Percentiles rank a stretch among this genome's conserved stretches.
Conservation (phyloP, 257 asterid genomes). For the Orobanche coerulescens region DNA sequence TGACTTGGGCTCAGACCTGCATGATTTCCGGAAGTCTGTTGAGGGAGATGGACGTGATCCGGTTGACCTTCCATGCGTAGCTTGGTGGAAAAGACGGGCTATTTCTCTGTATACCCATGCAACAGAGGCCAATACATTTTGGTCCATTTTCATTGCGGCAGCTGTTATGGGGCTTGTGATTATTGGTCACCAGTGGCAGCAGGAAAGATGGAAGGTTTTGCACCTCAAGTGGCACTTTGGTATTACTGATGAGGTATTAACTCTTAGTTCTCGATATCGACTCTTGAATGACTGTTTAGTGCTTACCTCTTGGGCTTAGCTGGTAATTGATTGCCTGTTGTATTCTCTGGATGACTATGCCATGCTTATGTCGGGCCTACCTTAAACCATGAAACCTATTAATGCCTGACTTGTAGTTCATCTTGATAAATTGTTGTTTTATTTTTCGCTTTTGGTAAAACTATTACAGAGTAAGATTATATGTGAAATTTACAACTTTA, state of each 20-base stretch:
- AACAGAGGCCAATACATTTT: slow-evolving; percentile 57
- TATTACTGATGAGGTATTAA: slow-evolving; percentile 42
- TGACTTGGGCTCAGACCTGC: slow-evolving; percentile 26
- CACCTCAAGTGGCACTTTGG: slow-evolving; percentile 47
- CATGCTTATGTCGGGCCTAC: slow-evolving; percentile 9
- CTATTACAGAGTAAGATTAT: too few species aligned
- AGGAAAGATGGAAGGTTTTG: slow-evolving; percentile 52
- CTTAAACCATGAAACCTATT: background rate
- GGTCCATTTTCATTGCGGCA: slow-evolving; percentile 66
- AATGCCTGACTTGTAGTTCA: background rate
- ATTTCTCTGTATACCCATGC: slow-evolving; percentile 50
- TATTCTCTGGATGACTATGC: slow-evolving; percentile 9
- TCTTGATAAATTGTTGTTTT: background rate
- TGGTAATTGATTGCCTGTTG: background rate
- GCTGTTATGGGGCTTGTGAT: slow-evolving; percentile 71
- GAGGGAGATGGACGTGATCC: slow-evolving; percentile 35
- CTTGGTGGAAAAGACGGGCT: slow-evolving; percentile 72
- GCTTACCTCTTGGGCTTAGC: background rate
- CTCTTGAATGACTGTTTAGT: background rate
- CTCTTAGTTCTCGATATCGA: background rate
- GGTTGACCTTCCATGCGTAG: slow-evolving; percentile 55
- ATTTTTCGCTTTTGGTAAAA: background rate
- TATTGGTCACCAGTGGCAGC: slow-evolving; percentile 64
- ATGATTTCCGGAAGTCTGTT: slow-evolving; percentile 21
- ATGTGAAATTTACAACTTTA: background rate